Conservation (phyloP, 2,329 filamentous ascomycete genomes). For the Cordyceps cateniannulata region DNA sequence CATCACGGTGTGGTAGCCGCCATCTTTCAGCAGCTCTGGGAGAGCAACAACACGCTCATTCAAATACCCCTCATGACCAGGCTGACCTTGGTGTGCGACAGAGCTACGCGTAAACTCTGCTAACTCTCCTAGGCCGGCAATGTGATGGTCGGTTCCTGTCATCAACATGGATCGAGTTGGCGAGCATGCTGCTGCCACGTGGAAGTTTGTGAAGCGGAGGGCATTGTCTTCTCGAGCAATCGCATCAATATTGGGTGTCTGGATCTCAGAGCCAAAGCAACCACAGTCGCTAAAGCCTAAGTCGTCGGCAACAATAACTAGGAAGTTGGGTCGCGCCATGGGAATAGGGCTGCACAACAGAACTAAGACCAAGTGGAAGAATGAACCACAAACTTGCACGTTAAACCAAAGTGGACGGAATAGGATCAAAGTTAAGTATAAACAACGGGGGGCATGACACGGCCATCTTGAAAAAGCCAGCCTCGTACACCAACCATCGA, state of each 20-base stretch:
- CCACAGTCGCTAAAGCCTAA: constrained; percentile 27
- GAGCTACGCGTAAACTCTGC: constrained; percentile 31
- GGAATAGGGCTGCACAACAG: neutral
- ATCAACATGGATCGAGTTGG: constrained; percentile 61
- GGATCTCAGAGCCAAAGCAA: constrained; percentile 27
- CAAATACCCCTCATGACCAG: constrained; percentile 27
- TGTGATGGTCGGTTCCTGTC: constrained; percentile 47
- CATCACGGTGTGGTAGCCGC: constrained; percentile 26
- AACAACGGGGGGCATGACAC: too few relatives aligned
- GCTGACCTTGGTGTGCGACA: constrained; percentile 13
- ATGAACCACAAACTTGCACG: neutral
- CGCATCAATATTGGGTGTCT: constrained; percentile 24
- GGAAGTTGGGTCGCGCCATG: constrained; percentile 26
- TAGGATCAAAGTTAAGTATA: neutral
- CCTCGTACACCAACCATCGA: neutral
- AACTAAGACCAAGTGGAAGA: neutral
- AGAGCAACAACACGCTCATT: constrained; percentile 24
- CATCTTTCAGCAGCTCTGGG: constrained; percentile 23
- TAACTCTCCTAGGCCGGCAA: constrained; percentile 47
- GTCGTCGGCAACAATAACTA: constrained; percentile 29
- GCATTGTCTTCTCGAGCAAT: constrained; percentile 35
- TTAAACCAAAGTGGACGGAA: neutral
- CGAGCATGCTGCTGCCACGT: constrained; percentile 58
- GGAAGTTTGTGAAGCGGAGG: constrained; percentile 57
- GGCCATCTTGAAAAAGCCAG: neutral